A percentile compares a stretch with the other conserved stretches of the same genome.
Conservation (phyloP, 345 rosid genomes). For the Adansonia digitata region DNA sequence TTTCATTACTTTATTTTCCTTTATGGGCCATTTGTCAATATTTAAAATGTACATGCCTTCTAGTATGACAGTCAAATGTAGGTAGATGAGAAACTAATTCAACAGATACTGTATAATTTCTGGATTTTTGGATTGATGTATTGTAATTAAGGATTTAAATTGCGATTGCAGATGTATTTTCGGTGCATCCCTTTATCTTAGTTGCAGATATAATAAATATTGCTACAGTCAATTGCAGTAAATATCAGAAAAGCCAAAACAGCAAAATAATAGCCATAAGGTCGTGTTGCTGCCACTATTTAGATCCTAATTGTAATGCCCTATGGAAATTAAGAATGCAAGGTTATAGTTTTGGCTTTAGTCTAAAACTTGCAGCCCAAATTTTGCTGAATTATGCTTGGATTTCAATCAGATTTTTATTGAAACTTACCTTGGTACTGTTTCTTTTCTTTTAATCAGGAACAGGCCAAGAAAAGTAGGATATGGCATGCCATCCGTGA, state of each 20-base stretch:
- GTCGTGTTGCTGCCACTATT: no score
- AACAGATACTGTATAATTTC: neutral
- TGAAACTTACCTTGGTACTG: neutral
- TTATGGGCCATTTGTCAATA: neutral
- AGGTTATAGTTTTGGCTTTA: neutral
- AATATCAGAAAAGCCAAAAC: no score
- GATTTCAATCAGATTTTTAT: neutral
- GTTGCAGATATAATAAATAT: no score
- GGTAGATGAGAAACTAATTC: neutral
- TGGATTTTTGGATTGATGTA: neutral
- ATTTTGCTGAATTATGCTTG: neutral
- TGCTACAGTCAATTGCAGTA: no score
- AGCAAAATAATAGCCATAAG: no score
- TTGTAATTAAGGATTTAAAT: no score
- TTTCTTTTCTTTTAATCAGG: neutral
- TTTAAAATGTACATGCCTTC: neutral
- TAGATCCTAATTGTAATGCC: neutral
- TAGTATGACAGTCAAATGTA: neutral
- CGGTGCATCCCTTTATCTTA: no score
- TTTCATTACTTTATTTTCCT: neutral
- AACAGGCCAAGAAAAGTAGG: neutral
- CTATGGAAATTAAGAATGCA: neutral
- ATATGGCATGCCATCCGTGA: neutral
- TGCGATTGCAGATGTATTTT: no score
- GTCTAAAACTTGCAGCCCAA: neutral